Evolutionary conservation across 225 moss, liverwort and hornwort species (phyloP).

Genomic region (Asterella californica): DNA sequence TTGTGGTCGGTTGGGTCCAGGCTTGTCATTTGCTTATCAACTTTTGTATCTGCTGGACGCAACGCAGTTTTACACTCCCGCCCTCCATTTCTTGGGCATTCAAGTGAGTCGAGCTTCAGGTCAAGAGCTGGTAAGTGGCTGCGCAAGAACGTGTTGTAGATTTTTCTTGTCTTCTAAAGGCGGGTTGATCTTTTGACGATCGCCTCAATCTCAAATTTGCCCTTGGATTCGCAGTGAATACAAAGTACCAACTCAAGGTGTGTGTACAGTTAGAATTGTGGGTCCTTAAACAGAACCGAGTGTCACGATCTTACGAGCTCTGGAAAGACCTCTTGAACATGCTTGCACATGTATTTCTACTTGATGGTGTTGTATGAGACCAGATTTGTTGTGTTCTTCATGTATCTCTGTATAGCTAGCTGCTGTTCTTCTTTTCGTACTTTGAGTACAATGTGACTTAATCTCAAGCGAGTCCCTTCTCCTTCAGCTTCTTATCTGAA

Average conservation of each 20-base stretch:
- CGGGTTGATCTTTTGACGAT: neutral
- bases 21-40: constrained; percentile 84
- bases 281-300: neutral
- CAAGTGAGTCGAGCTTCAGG: constrained; percentile 93
- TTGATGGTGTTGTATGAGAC: too few relatives aligned
- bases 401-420: too few relatives aligned
- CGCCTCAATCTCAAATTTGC: too few relatives aligned
- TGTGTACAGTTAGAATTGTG: neutral
- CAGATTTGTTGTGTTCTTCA: too few relatives aligned
- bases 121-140: constrained; percentile 82
- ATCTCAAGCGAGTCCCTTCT: too few relatives aligned
- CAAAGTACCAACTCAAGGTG: too few relatives aligned
- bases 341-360: too few relatives aligned
- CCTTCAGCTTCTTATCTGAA: neutral
- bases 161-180: neutral
- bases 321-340: too few relatives aligned
- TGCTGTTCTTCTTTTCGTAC: neutral
- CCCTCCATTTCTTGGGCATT: constrained; percentile 70
- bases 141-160: neutral
- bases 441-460: neutral
- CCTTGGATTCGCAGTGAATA: too few relatives aligned
- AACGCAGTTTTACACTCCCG: constrained; percentile 77
- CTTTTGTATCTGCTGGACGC: constrained; percentile 82
- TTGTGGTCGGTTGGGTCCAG: constrained; percentile 34
- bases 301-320: too few relatives aligned